Conservation (phyloP, 208 protist genomes). For the Trypanosoma rangeli region DNA sequence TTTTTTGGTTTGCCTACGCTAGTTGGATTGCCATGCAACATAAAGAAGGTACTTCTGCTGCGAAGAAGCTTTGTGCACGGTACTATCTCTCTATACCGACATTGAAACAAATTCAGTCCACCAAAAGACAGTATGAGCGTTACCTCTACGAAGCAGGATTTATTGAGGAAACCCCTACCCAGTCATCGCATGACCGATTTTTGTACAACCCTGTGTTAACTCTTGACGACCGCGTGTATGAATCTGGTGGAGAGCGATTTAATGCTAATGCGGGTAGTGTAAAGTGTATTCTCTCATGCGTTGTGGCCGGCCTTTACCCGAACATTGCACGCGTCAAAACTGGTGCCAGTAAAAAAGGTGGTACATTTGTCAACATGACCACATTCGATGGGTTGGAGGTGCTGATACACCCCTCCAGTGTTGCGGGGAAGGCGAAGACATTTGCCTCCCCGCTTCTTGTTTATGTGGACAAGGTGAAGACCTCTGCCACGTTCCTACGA, state of each 20-base stretch:
- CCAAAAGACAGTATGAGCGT: constrained; percentile 92
- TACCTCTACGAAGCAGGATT: constrained; percentile 92
- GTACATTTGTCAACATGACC: constrained; percentile 19
- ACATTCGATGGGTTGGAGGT: constrained; percentile 87
- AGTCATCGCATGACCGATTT: constrained; percentile 40
- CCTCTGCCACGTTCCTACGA: constrained; percentile 89
- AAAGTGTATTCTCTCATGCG: constrained; percentile 86
- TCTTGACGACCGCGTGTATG: constrained; percentile 74
- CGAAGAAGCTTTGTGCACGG: constrained; percentile 68
- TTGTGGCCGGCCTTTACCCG: constrained; percentile 96
- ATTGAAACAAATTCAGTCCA: constrained; percentile 86
- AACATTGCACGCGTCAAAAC: constrained; percentile 84
- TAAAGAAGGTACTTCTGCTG: constrained; percentile 49
- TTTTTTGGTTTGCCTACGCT: constrained; percentile 88
- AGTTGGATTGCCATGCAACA: constrained; percentile 56
- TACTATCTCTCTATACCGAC: constrained; percentile 81
- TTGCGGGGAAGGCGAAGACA: constrained; percentile 71
- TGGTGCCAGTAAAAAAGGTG: constrained; percentile 19
- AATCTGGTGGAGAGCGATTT: constrained; percentile 74
- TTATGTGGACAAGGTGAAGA: constrained; percentile 95
- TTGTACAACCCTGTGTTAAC: constrained; percentile 66
- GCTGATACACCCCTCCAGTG: constrained; percentile 90
- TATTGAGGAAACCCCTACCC: constrained; percentile 49
- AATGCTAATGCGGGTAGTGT: constrained; percentile 86
- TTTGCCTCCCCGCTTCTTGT: constrained; percentile 84